Conservation (phyloP, 1,139 yeast species). For the Meyerozyma guilliermondii region DNA sequence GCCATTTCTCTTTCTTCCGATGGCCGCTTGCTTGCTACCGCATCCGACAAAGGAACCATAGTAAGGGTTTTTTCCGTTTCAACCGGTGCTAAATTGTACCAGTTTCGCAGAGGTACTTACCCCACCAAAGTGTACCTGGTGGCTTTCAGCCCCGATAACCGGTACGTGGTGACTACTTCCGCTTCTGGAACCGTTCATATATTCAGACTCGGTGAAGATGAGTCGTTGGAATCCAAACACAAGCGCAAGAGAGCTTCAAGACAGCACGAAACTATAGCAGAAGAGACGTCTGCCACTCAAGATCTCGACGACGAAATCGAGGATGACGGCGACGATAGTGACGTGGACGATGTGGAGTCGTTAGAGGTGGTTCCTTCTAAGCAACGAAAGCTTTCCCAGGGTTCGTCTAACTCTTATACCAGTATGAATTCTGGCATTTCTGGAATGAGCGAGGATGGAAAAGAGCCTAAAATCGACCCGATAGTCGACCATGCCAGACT, state of each 20-base stretch:
- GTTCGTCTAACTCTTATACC: slow-evolving; percentile 34
- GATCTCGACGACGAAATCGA: slow-evolving; percentile 4
- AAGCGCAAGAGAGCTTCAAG: slow-evolving; percentile 23
- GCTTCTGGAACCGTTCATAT: slow-evolving; percentile 93
- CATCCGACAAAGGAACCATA: slow-evolving; percentile 93
- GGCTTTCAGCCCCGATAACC: slow-evolving; percentile 71
- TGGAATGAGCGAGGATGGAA: slow-evolving; percentile 21
- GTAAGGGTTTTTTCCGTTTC: slow-evolving; percentile 83
- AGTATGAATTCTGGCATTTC: slow-evolving; percentile 31
- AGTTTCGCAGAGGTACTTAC: slow-evolving; percentile 91
- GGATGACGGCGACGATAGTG: slow-evolving; percentile 5
- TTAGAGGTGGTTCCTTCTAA: slow-evolving; percentile 22
- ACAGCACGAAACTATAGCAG: slow-evolving; percentile 25
- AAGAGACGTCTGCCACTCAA: slow-evolving; percentile 14
- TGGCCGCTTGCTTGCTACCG: slow-evolving; percentile 84
- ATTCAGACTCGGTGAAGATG: slow-evolving; percentile 66
- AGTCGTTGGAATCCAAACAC: slow-evolving; percentile 42
- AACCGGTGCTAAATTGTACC: slow-evolving; percentile 77
- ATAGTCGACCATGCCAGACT: slow-evolving; percentile 64
- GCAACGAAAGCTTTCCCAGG: slow-evolving; percentile 36
- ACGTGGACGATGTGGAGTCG: slow-evolving; percentile 4
- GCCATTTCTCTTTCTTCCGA: slow-evolving; percentile 73
- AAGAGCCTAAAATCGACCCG: slow-evolving; percentile 45
- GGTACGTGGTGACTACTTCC: slow-evolving; percentile 75
- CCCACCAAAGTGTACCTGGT: slow-evolving; percentile 86